Evolutionary conservation across 2,329 filamentous ascomycete species (phyloP), one percentile per base, ranked within the genome.

Genomic region (Pleurostoma richardsiae): DNA sequence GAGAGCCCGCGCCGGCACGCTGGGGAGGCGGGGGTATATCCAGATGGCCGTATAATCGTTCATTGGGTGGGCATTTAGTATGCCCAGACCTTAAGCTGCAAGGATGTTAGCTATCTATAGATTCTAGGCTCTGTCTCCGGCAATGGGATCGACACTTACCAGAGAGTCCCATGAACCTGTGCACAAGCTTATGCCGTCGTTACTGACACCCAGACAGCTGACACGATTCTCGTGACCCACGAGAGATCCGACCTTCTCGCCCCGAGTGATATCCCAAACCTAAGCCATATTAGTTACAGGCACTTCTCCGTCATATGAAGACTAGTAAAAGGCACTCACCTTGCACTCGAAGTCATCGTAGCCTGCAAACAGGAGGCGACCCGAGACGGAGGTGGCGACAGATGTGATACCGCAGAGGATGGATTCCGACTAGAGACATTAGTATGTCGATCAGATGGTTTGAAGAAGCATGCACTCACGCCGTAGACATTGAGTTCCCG

Each of bases 261-360:
- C 94, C 56, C 94, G 87, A 47, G 95, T 90, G 53, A 96, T 84
- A 70, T 99, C 94, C 94, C 94, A 99, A 51, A 97, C 94, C 92
- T 97, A 53, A 8, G 10, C 28, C 11, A n/a, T 27, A 41, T 52
- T 43, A 52, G 45, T 41, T 10, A 29, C n/a, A 8, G 33, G 8
- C 33, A 8, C 33, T 19, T 19, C 19, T 19, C 19, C 19, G 19
- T 6, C 10, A 11, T 29, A 5, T 11, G 27, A 31, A 30, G 27
- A 10, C 28, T 29, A 4, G 31, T 5, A 5, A 10, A 36, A 28
- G 19, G 3, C 10, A 40, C 82, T 62, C 75, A 96, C 92, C 86
- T 97, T 99, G 91, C 94, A 99, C 72, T 99, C 94, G 62, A 96
- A 99, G 66, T 99, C 94, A 62, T 99, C 94, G 63, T 99, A 99